Evolutionary conservation across 2,329 filamentous ascomycete species (phyloP).

Genomic region (Cercospora sesami): DNA sequence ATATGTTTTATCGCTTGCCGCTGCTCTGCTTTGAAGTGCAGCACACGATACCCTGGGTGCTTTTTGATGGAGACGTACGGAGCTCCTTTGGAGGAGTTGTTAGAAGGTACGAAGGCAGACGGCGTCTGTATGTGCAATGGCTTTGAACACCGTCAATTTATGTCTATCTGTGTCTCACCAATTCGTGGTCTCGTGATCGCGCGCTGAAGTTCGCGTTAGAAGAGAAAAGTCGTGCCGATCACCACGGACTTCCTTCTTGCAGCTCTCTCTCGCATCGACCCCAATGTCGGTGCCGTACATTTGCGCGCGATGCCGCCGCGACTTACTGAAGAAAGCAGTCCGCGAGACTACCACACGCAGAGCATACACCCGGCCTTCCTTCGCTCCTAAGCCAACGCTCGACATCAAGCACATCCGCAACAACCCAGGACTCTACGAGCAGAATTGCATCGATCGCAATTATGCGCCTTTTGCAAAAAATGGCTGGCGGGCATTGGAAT

Average conservation of each 20-base stretch:
- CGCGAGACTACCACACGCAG: neutral
- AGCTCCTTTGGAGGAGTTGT: neutral
- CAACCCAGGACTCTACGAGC: conserved; percentile 74
- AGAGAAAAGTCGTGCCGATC: conserved; percentile 10
- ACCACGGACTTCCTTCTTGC: neutral
- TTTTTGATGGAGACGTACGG: conserved; percentile 8
- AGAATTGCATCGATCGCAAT: conserved; percentile 83
- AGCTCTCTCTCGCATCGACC: neutral
- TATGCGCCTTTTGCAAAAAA: conserved; percentile 61
- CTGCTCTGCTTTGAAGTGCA: conserved; percentile 9
- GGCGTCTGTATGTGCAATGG: neutral
- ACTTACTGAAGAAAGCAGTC: neutral
- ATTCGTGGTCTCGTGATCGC: conserved; percentile 1
- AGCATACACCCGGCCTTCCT: conserved; percentile 59
- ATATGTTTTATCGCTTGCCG: conserved; percentile 15
- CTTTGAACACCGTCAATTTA: neutral
- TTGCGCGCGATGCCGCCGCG: conserved; percentile 22
- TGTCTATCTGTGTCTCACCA: neutral
- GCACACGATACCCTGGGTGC: conserved; percentile 19
- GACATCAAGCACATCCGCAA: conserved; percentile 89
- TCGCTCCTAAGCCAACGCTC: conserved; percentile 74
- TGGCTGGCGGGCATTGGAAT: conserved; percentile 55
- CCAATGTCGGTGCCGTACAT: conserved; percentile 22
- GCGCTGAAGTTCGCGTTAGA: neutral
- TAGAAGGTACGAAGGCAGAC: neutral